Evolutionary conservation across 2,329 filamentous ascomycete genomes (phyloP).

Genomic region (Hymenoscyphus repandus): DNA sequence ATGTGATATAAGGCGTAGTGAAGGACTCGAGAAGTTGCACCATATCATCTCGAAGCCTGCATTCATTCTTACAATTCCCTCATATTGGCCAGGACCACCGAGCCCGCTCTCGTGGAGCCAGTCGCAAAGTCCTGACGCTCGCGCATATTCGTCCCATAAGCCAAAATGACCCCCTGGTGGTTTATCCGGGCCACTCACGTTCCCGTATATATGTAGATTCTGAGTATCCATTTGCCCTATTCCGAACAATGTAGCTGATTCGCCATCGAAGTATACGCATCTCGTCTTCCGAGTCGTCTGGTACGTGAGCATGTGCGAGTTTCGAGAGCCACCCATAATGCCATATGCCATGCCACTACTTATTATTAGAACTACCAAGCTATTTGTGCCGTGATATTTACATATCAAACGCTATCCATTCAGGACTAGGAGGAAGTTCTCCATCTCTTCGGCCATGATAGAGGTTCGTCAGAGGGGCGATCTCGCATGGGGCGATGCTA

Average conservation of each 20-base stretch:
- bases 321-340: slow-evolving; percentile 41
- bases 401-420: slow-evolving; percentile 48
- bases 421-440: slow-evolving; percentile 40
- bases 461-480: slow-evolving; percentile 42
- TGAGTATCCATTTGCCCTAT: slow-evolving; percentile 42
- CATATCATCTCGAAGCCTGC: slow-evolving; percentile 48
- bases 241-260: slow-evolving; percentile 43
- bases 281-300: slow-evolving; percentile 39
- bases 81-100: slow-evolving; percentile 40
- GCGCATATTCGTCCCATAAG: slow-evolving; percentile 41
- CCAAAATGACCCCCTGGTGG: slow-evolving; percentile 29
- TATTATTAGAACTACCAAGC: slow-evolving; percentile 5
- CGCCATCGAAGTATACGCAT: slow-evolving; percentile 46
- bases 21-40: slow-evolving; percentile 44
- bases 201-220: slow-evolving; percentile 46
- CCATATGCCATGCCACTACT: slow-evolving; percentile 46
- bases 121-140: slow-evolving; percentile 42
- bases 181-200: slow-evolving; percentile 34
- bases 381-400: slow-evolving; percentile 16
- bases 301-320: slow-evolving; percentile 44
- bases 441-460: slow-evolving; percentile 43
- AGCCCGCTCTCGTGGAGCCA: slow-evolving; percentile 39
- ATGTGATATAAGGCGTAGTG: slow-evolving; percentile 38
- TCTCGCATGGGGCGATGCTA: slow-evolving; percentile 40
- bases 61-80: slow-evolving; percentile 47